Percentiles rank a stretch among this genome's conserved stretches.
Evolutionary conservation across 345 rosid genomes (phyloP).

Genomic region (Syzygium jambos): DNA sequence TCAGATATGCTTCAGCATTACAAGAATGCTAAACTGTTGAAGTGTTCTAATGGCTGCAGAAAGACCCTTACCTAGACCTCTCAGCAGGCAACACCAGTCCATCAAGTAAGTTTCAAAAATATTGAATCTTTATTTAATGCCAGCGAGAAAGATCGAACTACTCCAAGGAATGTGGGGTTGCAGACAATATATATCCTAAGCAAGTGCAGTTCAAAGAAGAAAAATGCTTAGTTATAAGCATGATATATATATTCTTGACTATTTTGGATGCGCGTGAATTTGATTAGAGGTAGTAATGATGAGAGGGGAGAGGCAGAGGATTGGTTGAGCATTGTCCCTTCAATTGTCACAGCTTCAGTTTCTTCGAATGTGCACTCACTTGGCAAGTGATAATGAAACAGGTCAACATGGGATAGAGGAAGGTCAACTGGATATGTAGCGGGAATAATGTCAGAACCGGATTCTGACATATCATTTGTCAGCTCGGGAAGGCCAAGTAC

Average conservation of each 20-base stretch:
- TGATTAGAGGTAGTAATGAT: neutral
- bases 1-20: neutral
- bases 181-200: neutral
- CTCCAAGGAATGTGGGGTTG: neutral
- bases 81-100: conserved; percentile 23
- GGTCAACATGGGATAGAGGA: conserved; percentile 41
- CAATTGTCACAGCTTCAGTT: neutral
- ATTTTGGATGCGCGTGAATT: neutral
- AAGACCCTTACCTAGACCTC: conserved; percentile 26
- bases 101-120: conserved; percentile 35
- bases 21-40: neutral
- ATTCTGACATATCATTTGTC: conserved; percentile 69
- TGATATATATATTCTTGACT: neutral
- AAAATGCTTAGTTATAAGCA: neutral
- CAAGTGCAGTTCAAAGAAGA: neutral
- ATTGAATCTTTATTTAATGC: neutral
- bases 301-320: neutral
- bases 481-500: conserved; percentile 83
- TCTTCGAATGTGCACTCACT: neutral
- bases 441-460: conserved; percentile 43
- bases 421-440: conserved; percentile 19
- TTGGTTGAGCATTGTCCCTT: neutral
- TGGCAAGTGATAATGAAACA: conserved; percentile 9
- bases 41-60: conserved; percentile 22
- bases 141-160: neutral